Evolutionary conservation across 352 stramenopile genomes (phyloP).

Genomic region (Phytopythium ostracodes): DNA sequence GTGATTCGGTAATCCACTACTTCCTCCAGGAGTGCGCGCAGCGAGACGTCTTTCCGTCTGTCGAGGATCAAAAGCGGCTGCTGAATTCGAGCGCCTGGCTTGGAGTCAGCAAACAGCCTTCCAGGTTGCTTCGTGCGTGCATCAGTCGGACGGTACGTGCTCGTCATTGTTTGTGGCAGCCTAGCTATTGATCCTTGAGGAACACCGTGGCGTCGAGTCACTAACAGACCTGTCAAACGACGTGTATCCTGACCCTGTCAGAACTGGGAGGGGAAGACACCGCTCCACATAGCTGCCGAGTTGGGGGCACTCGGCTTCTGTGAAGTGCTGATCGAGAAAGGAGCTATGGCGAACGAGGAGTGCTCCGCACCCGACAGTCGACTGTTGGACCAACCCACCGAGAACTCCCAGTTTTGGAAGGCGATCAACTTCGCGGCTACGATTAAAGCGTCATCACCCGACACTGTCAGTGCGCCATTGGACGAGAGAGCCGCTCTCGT

Average conservation of each 20-base stretch:
- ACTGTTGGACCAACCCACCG: slow-evolving; percentile 31
- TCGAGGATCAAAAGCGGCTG: slow-evolving; percentile 22
- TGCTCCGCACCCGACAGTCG: slow-evolving; percentile 33
- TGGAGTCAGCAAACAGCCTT: slow-evolving; percentile 19
- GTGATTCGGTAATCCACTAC: slow-evolving; percentile 49
- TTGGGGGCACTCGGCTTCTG: slow-evolving; percentile 40
- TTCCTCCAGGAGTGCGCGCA: slow-evolving; percentile 38
- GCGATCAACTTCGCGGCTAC: slow-evolving; percentile 40
- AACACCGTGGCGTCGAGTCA: background rate
- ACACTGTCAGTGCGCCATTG: slow-evolving; percentile 17
- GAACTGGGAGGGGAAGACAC: slow-evolving; percentile 54
- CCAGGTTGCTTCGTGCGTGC: slow-evolving; percentile 22
- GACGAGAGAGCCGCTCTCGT: slow-evolving; percentile 31
- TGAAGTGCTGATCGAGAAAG: slow-evolving; percentile 34
- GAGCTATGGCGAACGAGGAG: slow-evolving; percentile 31
- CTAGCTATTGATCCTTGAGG: background rate
- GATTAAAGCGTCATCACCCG: slow-evolving; percentile 17
- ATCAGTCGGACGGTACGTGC: slow-evolving; percentile 34
- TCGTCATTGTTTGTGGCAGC: background rate
- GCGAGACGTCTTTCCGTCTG: slow-evolving; percentile 24
- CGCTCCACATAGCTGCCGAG: slow-evolving; percentile 45
- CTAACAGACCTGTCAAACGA: background rate
- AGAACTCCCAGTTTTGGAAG: slow-evolving; percentile 38
- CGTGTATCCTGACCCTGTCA: slow-evolving; percentile 2
- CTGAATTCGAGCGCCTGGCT: slow-evolving; percentile 33